Evolutionary conservation across 2,329 filamentous ascomycete genomes (phyloP).

Genomic region (Anthostomella pinea): DNA sequence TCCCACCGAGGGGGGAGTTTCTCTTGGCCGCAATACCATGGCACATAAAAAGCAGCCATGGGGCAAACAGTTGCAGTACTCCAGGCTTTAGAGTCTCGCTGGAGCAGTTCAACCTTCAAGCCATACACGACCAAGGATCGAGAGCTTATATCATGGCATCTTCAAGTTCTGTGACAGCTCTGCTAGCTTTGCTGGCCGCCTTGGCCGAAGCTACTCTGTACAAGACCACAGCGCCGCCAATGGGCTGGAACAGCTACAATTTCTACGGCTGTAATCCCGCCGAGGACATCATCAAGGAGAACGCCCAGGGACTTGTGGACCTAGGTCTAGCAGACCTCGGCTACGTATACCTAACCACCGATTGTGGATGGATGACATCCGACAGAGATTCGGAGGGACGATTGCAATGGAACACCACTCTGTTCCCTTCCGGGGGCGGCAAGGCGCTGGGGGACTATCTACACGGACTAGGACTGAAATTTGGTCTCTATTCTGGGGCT

Average conservation of each 20-base stretch:
- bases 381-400: slow-evolving; percentile 41
- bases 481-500: slow-evolving; percentile 53
- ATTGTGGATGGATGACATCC: slow-evolving; percentile 54
- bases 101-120: no score
- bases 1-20: no score
- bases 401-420: slow-evolving; percentile 46
- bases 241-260: slow-evolving; percentile 62
- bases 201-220: slow-evolving; percentile 18
- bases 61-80: no score
- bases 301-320: slow-evolving; percentile 51
- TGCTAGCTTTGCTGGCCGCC: slow-evolving; percentile 8
- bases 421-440: slow-evolving; percentile 49
- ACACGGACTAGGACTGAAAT: slow-evolving; percentile 46
- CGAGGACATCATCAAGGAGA: slow-evolving; percentile 47
- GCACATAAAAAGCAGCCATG: no score
- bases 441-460: slow-evolving; percentile 47
- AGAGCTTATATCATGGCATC: no score
- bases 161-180: no score
- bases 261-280: slow-evolving; percentile 48
- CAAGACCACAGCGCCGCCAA: slow-evolving; percentile 35
- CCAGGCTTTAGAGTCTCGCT: no score
- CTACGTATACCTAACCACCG: slow-evolving; percentile 54
- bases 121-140: no score
- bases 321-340: slow-evolving; percentile 50
- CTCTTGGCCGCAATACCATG: no score